Base-by-base conservation (phyloP, 305 asterid genomes). In the Striga hermonthica region DNA sequence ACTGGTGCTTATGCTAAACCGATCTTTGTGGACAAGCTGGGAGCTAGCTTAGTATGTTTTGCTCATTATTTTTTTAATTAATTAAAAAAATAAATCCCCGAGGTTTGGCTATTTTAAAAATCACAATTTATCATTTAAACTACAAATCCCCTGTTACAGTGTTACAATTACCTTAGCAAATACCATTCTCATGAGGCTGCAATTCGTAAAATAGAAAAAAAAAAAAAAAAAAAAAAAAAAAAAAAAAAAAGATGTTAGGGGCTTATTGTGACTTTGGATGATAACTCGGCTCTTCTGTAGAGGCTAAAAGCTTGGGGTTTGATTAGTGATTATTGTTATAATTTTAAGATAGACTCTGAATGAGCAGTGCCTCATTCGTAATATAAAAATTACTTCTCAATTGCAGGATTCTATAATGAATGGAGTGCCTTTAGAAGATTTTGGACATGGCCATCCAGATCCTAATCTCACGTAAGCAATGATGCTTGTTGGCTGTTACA, bases 1-100 rank as follows among this genome's bases (percentile, higher is more conserved):
- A 87, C 99, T n/a, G 98, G 99, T 71, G 96, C 99, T 69, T 94
- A 90, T 77, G 99, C 97, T 65, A 79, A 90, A 47, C 99, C 99
- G 39, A 93, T 90, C 50, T 88, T 88, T 66, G 95, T 90, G 73
- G 99, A 90, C 80, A 90, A 86, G 81, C 86, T 93, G 62, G 96
- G 96, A 80, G 97, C 96, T 67, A 77, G 79, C 81, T 71, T 67
- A 50, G 98, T 90, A 84, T 61, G 87, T 75, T 66, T 68, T 57
- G 8, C 54, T 4, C 11, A 48, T 58, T 41, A 52, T 6, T 22
- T 37, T 56, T 57, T 59, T 34, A 4, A 37, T 14, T 45, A 12
- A 14, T 60, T 31, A 66, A 31, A 28, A 28, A 54, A 54, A 3
- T 8, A 28, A 22, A 22, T 3, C 38, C 59, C 38, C 9, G 59